phyloP scores from a whole-genome alignment of 805 yeast species.

The Wickerhamiella australiensis region DNA sequence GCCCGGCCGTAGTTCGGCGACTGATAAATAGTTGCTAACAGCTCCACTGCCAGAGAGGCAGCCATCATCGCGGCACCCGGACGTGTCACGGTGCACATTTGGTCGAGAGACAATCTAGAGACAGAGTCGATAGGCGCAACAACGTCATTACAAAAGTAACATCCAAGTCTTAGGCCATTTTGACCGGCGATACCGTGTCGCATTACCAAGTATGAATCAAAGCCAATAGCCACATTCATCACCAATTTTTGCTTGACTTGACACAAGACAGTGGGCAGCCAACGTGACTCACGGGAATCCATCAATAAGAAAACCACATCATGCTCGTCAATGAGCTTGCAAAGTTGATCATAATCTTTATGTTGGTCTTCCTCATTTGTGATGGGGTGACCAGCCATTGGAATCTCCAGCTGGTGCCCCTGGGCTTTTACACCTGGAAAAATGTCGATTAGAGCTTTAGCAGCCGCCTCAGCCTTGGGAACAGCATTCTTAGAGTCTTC shows the following conservation, averaged over 20 bases:
- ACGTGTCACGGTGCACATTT: conserved; percentile 96
- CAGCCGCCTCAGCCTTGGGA: conserved; percentile 67
- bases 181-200: conserved; percentile 55
- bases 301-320: conserved; percentile 72
- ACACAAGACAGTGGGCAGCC: conserved; percentile 90
- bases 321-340: conserved; percentile 45
- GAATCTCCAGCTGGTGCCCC: conserved; percentile 64
- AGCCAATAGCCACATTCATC: conserved; percentile 88
- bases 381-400: conserved; percentile 92
- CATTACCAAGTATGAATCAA: conserved; percentile 87
- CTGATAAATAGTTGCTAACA: conserved; percentile 63
- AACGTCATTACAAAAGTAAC: conserved; percentile 92
- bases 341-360: conserved; percentile 42
- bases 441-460: conserved; percentile 53
- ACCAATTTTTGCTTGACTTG: conserved; percentile 57
- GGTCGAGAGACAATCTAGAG: conserved; percentile 83
- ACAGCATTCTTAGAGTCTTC: conserved; percentile 74
- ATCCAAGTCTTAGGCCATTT: conserved; percentile 47
- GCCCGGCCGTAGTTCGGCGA: conserved; percentile 42
- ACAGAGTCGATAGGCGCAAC: conserved; percentile 85
- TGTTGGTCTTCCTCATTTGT: conserved; percentile 41
- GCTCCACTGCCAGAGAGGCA: conserved; percentile 73
- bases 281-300: conserved; percentile 92
- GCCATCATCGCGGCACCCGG: conserved; percentile 93
- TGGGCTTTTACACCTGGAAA: conserved; percentile 62